Conservation (phyloP, 768 basidiomycete species). For the Auricularia sp. region DNA sequence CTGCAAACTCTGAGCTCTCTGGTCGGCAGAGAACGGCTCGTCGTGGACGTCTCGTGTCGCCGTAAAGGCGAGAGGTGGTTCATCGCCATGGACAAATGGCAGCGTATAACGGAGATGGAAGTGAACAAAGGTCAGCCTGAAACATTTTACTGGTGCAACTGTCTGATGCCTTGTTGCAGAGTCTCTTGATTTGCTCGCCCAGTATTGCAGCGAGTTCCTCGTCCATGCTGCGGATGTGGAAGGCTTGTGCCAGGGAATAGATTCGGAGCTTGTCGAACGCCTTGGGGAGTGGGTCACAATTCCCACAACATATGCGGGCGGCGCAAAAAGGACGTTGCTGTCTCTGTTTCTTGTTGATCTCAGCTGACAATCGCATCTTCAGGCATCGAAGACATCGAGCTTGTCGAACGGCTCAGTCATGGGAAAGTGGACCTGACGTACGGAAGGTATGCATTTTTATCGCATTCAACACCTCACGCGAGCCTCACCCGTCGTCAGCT, state of each 20-base stretch:
- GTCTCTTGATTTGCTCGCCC: constrained; percentile 62
- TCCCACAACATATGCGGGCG: constrained; percentile 94
- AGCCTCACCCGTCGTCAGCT: constrained; percentile 20
- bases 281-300: constrained; percentile 87
- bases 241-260: constrained; percentile 92
- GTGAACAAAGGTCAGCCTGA: constrained; percentile 58
- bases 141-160: no score
- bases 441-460: constrained; percentile 45
- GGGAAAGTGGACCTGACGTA: constrained; percentile 85
- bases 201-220: constrained; percentile 89
- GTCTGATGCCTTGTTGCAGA: constrained; percentile 33
- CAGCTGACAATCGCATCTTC: not conserved
- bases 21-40: constrained; percentile 78
- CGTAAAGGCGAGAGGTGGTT: constrained; percentile 65
- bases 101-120: constrained; percentile 89
- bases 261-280: constrained; percentile 71
- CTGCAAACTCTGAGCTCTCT: constrained; percentile 48
- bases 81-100: constrained; percentile 99
- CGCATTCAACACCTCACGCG: not conserved
- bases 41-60: constrained; percentile 91
- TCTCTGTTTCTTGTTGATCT: not conserved
- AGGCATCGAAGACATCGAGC: constrained; percentile 74
- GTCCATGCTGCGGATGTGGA: constrained; percentile 99
- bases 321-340: constrained; percentile 64
- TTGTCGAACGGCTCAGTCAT: constrained; percentile 70